Base-by-base conservation (phyloP, 441 rosid species). In the Hura crepitans region DNA sequence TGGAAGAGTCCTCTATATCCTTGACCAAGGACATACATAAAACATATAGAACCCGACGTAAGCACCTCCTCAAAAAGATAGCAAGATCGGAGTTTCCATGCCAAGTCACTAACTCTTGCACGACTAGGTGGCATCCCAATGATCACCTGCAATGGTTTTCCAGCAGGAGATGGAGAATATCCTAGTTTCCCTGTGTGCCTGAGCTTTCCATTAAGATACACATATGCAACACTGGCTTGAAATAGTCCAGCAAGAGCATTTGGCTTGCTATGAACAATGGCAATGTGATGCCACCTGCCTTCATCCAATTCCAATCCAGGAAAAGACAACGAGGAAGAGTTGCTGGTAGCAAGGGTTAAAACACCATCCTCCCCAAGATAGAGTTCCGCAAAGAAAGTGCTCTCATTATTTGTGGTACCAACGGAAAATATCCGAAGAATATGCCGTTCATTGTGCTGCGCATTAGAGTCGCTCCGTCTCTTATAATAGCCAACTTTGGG, bases 271-370 rank as follows among this genome's bases (percentile, higher is more conserved):
- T 96, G 99, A 73, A 96, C 92, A 84, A 96, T 93, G 65, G 99
- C 99, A 81, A 96, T 98, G 88, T 96, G 99, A 85, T 96, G 96
- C 99, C 99, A 96, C 81, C 92, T 86, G 65, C 96, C 98, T 81
- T 94, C 97, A 71, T 94, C 97, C 79, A 94, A 81, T 61, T 94
- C 99, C 77, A 90, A 75, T 70, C 99, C 97, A 83, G 99, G 87
- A 82, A 96, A 94, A 65, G 99, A 89, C 75, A 96, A 80, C 55
- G 88, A 87, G 79, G 82, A 75, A 79, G 98, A 92, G 84, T 83
- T 92, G 86, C 99, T 96, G 45, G 99, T 96, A 67, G 99, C 92
- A 82, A 96, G 97, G 74, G 97, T 94, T 77, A 96, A 82, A 74
- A 83, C 72, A 71, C 99, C 99, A 87, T 94, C 97, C 78, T 94